These are phyloP conservation scores for Candida dajiaensis DNA, from an alignment of 805 yeast species.

Conservation along the genomic window DNA sequence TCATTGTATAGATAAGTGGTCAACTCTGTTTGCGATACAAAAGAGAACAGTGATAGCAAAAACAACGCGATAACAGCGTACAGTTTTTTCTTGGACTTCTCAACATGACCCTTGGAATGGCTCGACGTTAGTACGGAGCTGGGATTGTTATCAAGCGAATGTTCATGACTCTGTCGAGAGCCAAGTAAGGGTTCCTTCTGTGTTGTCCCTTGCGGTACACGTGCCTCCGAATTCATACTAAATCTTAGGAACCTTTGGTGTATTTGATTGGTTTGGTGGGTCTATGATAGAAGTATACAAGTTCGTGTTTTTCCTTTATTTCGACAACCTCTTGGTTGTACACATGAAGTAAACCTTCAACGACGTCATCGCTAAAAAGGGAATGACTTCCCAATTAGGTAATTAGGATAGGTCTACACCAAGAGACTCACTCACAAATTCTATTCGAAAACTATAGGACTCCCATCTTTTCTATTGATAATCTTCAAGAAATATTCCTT, in stretches of 20 bases:
- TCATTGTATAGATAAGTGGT: conserved; percentile 61
- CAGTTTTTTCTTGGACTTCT: conserved; percentile 27
- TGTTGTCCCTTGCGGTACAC: not conserved
- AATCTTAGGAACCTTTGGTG: not conserved
- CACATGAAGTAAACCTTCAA: too few relatives aligned
- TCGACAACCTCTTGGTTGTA: not conserved
- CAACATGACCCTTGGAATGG: conserved; percentile 8
- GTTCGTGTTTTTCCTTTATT: not conserved
- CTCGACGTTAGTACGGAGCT: not conserved
- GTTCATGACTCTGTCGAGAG: not conserved
- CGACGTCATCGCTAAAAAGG: too few relatives aligned
- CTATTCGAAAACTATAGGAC: not conserved
- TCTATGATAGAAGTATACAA: not conserved
- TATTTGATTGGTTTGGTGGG: not conserved
- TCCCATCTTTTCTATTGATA: conserved; percentile 24
- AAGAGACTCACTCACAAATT: too few relatives aligned
- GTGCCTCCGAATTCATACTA: not conserved
- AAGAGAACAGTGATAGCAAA: conserved; percentile 45
- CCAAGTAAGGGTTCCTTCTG: not conserved
- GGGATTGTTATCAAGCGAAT: conserved; percentile 3
- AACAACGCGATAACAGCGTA: conserved; percentile 42
- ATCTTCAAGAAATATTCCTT: conserved; percentile 37
- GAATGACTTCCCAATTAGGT: not conserved
- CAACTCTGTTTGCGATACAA: conserved; percentile 76
- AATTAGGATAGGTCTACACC: too few relatives aligned